These are phyloP conservation scores for Taphrina wiesneri DNA, from an alignment of 1,139 yeast species.

Conservation along the genomic window DNA sequence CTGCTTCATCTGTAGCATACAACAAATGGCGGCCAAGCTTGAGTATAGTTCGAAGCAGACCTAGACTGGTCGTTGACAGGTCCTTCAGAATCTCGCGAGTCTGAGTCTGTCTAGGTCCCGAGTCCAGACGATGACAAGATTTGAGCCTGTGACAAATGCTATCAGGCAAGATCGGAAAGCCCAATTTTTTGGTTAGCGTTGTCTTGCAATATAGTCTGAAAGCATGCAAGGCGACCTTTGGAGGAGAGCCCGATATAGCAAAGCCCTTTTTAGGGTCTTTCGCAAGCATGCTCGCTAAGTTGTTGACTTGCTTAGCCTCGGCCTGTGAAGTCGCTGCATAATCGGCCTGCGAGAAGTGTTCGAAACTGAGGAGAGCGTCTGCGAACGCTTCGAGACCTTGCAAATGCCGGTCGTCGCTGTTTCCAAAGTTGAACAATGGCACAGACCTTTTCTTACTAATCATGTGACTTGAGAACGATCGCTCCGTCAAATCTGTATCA, in stretches of 20 bases:
- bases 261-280: conserved; percentile 32
- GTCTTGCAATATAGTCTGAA: conserved; percentile 17
- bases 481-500: not conserved
- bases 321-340: not conserved
- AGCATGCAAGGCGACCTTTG: conserved; percentile 31
- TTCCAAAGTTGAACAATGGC: not conserved
- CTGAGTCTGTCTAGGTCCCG: not conserved
- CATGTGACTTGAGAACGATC: conserved; percentile 17
- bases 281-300: conserved; percentile 7
- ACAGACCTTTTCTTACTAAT: conserved; percentile 9
- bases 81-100: not conserved
- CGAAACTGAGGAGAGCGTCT: conserved; percentile 10
- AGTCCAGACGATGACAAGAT: not conserved
- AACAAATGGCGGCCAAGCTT: conserved; percentile 9
- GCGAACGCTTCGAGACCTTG: conserved; percentile 17
- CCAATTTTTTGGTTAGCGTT: conserved; percentile 14
- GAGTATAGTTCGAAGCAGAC: not conserved
- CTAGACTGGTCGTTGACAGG: not conserved
- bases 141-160: not conserved
- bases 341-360: conserved; percentile 24
- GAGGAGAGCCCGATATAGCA: conserved; percentile 34
- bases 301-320: conserved; percentile 7
- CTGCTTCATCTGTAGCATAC: not conserved
- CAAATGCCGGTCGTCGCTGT: conserved; percentile 8
- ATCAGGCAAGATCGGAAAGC: conserved; percentile 6